These are phyloP conservation scores for Candida oleophila DNA, from an alignment of 805 yeast species.

Conservation along the genomic window DNA sequence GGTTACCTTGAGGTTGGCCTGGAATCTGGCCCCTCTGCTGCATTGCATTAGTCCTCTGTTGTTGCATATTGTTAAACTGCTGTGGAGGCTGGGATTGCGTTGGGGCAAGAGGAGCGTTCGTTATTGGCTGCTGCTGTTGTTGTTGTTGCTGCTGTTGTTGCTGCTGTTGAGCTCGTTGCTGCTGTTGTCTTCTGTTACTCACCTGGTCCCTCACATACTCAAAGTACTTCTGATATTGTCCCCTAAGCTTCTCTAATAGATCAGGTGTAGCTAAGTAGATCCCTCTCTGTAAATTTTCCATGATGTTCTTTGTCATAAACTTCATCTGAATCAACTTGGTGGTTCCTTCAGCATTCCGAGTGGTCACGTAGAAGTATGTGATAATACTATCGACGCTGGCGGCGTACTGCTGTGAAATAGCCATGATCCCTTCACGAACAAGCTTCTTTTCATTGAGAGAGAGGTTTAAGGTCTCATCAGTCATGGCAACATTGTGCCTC, in stretches of 20 bases:
- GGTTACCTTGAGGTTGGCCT: conserved; percentile 14
- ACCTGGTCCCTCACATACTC: conserved; percentile 70
- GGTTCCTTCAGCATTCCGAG: conserved; percentile 74
- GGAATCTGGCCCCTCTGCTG: conserved; percentile 5
- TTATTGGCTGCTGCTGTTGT: conserved; percentile 9
- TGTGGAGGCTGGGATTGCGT: conserved; percentile 9
- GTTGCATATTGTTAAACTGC: conserved; percentile 10
- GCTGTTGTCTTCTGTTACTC: conserved; percentile 35
- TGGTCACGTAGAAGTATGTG: conserved; percentile 73
- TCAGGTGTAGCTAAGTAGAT: conserved; percentile 72
- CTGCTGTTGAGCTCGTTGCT: conserved; percentile 30
- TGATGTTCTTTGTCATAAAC: conserved; percentile 72
- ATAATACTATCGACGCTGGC: conserved; percentile 72
- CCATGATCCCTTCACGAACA: conserved; percentile 54
- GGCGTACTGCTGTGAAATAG: conserved; percentile 56
- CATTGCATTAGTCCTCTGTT: conserved; percentile 4
- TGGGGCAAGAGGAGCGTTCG: conserved; percentile 6
- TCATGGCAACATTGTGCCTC: conserved; percentile 60
- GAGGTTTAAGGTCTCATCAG: conserved; percentile 62
- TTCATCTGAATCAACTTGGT: conserved; percentile 75
- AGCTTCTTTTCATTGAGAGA: conserved; percentile 62
- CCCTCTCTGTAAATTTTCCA: conserved; percentile 66
- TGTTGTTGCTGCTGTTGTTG: conserved; percentile 28
- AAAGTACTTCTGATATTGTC: conserved; percentile 73
- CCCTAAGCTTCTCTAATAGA: conserved; percentile 64